Base-by-base conservation (phyloP, 352 stramenopile genomes). In the Peronospora tabacina region DNA sequence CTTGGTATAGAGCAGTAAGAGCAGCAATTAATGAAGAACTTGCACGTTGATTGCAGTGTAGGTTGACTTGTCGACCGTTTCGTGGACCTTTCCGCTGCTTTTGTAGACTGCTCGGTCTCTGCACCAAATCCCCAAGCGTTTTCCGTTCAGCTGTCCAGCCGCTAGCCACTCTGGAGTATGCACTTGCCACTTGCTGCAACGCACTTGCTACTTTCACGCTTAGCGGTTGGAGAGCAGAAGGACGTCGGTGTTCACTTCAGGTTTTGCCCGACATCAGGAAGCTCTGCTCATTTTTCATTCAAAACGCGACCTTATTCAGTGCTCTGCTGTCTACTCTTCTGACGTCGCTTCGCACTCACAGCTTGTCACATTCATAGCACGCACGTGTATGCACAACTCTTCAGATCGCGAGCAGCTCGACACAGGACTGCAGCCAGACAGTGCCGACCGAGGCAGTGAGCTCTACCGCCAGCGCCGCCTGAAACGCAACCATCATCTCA, bases 111-210 rank as follows among this genome's bases (percentile, higher is more conserved):
- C 47, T 53, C 49, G 29, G 59, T 64, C 51, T 69, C 39, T 69
- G 61, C 56, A 69, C 50, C 53, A 59, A 65, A 65, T 57, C 44
- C 47, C 26, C 48, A 40, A 61, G 44, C 44, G 54, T 63, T 59
- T 51, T 68, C 54, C 38, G 61, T 70, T 65, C 61, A 69, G 60
- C 36, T 49, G 35, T 24, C 60, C 61, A 70, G 48, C 56, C 56
- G 46, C 55, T 49, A 47, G 57, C 47, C 55, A 56, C 46, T 44
- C 35, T 44, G 44, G 58, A 56, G 44, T 40, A 63, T 58, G 57
- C 49, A 56, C 57, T 70, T 67, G 62, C 62, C 53, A 64, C 52
- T 56, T 70, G 57, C 58, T 61, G 53, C 62, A 70, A 67, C 58
- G 62, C 52, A 67, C 62, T 70, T 61, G 62, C 58, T 42, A 70